A percentile compares a stretch with the other conserved stretches of the same genome.
Conservation (phyloP, 768 basidiomycete genomes). For the Vararia minispora region DNA sequence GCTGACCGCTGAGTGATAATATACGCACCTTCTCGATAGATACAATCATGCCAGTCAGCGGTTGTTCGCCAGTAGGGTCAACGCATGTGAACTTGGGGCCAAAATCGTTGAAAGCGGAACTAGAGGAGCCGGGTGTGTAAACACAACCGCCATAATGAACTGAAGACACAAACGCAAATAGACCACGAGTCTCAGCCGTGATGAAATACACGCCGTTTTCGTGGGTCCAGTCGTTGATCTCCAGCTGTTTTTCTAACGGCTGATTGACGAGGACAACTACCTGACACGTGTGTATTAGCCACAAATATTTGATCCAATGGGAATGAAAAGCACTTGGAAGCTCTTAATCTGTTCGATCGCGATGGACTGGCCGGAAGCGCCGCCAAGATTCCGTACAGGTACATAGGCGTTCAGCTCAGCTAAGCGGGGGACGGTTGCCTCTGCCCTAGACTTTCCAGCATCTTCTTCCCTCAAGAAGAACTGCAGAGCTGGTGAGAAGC, state of each 20-base stretch:
- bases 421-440: conserved; percentile 77
- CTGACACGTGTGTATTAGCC: conserved; percentile 26
- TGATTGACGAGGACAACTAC: conserved; percentile 83
- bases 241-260: conserved; percentile 70
- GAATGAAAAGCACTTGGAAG: conserved; percentile 60
- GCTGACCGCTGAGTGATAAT: too few relatives aligned
- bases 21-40: conserved; percentile 69
- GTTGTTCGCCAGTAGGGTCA: conserved; percentile 96
- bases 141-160: background rate
- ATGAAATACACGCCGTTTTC: conserved; percentile 84
- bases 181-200: conserved; percentile 80
- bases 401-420: conserved; percentile 95
- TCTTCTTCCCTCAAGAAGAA: conserved; percentile 90
- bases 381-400: conserved; percentile 81
- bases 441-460: conserved; percentile 79
- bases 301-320: background rate
- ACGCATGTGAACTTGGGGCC: conserved; percentile 91
- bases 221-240: conserved; percentile 95
- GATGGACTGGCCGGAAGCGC: conserved; percentile 65
- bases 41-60: conserved; percentile 90
- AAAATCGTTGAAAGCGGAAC: conserved; percentile 94
- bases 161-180: conserved; percentile 67
- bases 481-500: conserved; percentile 27
- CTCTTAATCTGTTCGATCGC: conserved; percentile 72
- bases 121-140: conserved; percentile 20